phyloP scores from a whole-genome alignment of 2,329 filamentous ascomycete species.

The Botrytis sinoallii region DNA sequence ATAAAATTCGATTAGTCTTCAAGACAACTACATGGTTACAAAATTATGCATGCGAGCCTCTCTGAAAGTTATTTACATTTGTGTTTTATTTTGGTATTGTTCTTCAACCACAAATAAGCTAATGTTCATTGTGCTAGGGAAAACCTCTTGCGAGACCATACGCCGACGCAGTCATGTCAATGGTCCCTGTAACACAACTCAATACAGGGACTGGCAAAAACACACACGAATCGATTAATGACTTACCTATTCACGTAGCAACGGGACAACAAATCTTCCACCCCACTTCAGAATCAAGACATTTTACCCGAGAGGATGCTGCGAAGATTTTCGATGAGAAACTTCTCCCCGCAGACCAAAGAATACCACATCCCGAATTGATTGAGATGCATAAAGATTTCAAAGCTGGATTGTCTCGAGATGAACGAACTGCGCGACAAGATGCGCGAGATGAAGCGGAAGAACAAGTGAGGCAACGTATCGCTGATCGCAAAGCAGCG shows the following conservation, averaged over 20 bases:
- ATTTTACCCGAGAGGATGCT: slow-evolving; percentile 63
- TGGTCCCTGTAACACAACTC: slow-evolving; percentile 73
- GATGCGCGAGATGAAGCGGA: slow-evolving; percentile 40
- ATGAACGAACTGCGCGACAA: slow-evolving; percentile 33
- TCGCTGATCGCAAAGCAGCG: slow-evolving; percentile 38
- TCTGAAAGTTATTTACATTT: slow-evolving; percentile 52
- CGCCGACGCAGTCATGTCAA: slow-evolving; percentile 67
- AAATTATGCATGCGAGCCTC: slow-evolving; percentile 70
- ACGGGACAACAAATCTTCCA: slow-evolving; percentile 64
- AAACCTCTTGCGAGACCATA: slow-evolving; percentile 77
- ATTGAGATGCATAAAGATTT: slow-evolving; percentile 53
- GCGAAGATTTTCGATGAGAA: slow-evolving; percentile 60
- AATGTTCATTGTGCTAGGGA: slow-evolving; percentile 50
- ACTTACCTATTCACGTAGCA: slow-evolving; percentile 59
- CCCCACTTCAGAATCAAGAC: slow-evolving; percentile 60
- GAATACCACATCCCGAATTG: slow-evolving; percentile 61
- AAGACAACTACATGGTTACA: slow-evolving; percentile 95
- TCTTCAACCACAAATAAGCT: slow-evolving; percentile 25
- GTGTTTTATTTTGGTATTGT: slow-evolving; percentile 20
- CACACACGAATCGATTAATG: slow-evolving; percentile 61
- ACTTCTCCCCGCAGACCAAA: slow-evolving; percentile 58
- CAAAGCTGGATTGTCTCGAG: slow-evolving; percentile 38
- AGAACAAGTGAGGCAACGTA: slow-evolving; percentile 44
- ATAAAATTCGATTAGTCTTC: slow-evolving; percentile 97
- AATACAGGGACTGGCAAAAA: slow-evolving; percentile 51